phyloP scores from a whole-genome alignment of 768 basidiomycete genomes.

The Lanmaoa pseudosensibilis region DNA sequence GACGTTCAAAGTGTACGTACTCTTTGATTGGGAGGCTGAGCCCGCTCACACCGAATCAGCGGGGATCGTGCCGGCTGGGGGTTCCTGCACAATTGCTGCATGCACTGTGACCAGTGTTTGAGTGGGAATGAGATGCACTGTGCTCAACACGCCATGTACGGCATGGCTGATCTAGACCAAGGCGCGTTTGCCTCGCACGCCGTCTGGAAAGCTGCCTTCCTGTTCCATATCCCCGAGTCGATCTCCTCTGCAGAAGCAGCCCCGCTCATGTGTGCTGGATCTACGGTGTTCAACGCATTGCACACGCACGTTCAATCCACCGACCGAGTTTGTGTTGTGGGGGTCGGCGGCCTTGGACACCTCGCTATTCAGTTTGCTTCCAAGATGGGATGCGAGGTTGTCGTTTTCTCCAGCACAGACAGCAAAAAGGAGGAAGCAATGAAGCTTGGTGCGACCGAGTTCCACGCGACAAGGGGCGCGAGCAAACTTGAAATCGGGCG shows the following conservation, averaged over 20 bases:
- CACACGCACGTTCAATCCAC: conserved; percentile 27
- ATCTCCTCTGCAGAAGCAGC: conserved; percentile 33
- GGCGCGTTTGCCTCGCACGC: conserved; percentile 39
- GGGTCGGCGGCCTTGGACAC: conserved; percentile 40
- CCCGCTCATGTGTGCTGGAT: conserved; percentile 40
- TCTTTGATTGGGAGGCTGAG: neutral
- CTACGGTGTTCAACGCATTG: conserved; percentile 34
- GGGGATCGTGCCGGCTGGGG: conserved; percentile 41
- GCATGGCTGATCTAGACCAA: conserved; percentile 28
- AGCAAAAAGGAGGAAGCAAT: conserved; percentile 34
- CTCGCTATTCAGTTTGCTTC: conserved; percentile 40
- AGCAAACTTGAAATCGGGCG: conserved; percentile 27
- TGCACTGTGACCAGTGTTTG: conserved; percentile 35
- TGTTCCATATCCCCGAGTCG: conserved; percentile 36
- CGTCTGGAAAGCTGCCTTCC: conserved; percentile 34
- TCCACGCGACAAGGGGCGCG: conserved; percentile 31
- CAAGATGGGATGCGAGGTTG: conserved; percentile 41
- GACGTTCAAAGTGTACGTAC: conserved; percentile 35
- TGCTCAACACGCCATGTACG: conserved; percentile 26
- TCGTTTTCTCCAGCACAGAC: conserved; percentile 37
- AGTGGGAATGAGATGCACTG: conserved; percentile 35
- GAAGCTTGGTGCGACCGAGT: conserved; percentile 37
- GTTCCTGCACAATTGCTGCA: conserved; percentile 34
- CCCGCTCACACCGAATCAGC: conserved; percentile 11
- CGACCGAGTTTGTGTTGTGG: conserved; percentile 36